A percentile compares a stretch with the other conserved stretches of the same genome.
Evolutionary conservation across 129 eudicot species (phyloP).

Genomic region (Escallonia rubra): DNA sequence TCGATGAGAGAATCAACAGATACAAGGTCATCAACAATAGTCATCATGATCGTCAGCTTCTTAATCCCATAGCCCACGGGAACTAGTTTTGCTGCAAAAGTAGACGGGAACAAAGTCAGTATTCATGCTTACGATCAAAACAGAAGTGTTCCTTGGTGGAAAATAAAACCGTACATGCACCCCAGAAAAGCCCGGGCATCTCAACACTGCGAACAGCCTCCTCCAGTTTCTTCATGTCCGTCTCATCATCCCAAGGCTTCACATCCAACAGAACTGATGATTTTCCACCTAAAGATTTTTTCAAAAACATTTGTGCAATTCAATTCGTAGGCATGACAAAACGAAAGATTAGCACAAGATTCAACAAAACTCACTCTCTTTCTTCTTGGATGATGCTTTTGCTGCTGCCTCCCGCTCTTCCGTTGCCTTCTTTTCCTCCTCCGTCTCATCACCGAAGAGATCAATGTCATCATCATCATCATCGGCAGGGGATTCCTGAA

Average conservation of each 20-base stretch:
- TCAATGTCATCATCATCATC: conserved; percentile 95
- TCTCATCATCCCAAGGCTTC: conserved; percentile 98
- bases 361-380: conserved; percentile 69
- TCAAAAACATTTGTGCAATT: too few species aligned
- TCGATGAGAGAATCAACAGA: conserved; percentile 83
- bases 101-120: background rate
- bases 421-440: conserved; percentile 92
- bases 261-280: conserved; percentile 91
- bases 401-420: conserved; percentile 75
- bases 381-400: conserved; percentile 83
- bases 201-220: conserved; percentile 87
- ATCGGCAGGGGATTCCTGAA: conserved; percentile 60
- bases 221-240: conserved; percentile 93
- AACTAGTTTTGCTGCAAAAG: conserved; percentile 74
- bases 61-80: conserved; percentile 96
- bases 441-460: conserved; percentile 96
- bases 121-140: too few species aligned
- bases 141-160: background rate
- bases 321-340: too few species aligned
- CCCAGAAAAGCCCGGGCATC: conserved; percentile 81
- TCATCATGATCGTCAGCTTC: conserved; percentile 89
- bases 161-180: conserved; percentile 66
- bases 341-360: background rate
- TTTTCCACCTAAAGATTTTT: conserved; percentile 94
- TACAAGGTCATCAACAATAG: conserved; percentile 90